Evolutionary conservation across 352 stramenopile genomes (phyloP).

Genomic region (Blastocystis sp.): DNA sequence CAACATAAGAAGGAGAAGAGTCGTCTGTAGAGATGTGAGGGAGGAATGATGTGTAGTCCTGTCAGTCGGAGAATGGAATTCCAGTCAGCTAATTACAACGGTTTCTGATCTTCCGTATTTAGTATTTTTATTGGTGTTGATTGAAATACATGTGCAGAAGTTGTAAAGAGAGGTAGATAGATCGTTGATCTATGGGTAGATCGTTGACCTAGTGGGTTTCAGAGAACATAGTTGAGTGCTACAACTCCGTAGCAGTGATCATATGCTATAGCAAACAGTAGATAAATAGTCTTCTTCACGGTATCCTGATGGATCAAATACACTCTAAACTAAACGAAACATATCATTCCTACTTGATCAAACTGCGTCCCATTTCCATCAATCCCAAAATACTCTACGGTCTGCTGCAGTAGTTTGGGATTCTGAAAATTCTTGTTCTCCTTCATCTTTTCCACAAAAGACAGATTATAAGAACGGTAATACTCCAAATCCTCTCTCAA

Average conservation of each 20-base stretch:
- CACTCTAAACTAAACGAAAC: background rate
- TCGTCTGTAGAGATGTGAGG: background rate
- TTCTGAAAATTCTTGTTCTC: constrained; percentile 63
- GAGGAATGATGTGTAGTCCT: too few species aligned
- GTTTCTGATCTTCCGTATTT: background rate
- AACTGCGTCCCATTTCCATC: constrained; percentile 60
- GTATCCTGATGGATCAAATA: constrained; percentile 14
- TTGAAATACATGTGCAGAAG: too few species aligned
- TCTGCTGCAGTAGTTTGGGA: constrained; percentile 44
- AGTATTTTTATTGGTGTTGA: too few species aligned
- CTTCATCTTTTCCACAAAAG: constrained; percentile 60
- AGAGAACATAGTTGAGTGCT: too few species aligned
- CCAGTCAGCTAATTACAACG: background rate
- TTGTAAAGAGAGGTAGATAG: too few species aligned
- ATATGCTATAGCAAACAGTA: background rate
- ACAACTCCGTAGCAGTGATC: too few species aligned
- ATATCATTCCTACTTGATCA: background rate
- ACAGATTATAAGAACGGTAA: background rate
- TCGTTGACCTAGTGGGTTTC: too few species aligned
- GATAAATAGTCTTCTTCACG: background rate
- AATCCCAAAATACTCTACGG: constrained; percentile 43
- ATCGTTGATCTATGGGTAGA: too few species aligned
- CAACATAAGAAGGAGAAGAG: constrained; percentile 83
- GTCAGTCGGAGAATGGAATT: background rate
- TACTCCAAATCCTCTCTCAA: constrained; percentile 21